phyloP scores from a whole-genome alignment of 169 alveolate species.

The Plasmodium relictum region DNA sequence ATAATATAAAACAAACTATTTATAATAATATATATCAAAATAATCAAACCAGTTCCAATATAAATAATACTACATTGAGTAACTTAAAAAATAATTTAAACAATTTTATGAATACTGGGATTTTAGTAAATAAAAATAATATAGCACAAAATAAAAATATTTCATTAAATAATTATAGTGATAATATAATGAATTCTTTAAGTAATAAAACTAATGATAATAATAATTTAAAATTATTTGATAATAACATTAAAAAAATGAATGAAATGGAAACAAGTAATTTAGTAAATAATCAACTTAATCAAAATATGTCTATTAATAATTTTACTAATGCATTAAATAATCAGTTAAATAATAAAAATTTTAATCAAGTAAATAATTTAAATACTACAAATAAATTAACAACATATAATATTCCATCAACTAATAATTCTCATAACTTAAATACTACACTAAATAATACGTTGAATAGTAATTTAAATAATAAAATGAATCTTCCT shows the following conservation, averaged over 20 bases:
- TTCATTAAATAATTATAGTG: not conserved
- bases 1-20: slow-evolving; percentile 20
- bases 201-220: not conserved
- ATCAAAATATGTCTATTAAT: slow-evolving; percentile 25
- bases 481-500: slow-evolving; percentile 2
- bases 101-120: slow-evolving; percentile 15
- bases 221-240: slow-evolving; percentile 13
- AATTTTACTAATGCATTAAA: slow-evolving; percentile 31
- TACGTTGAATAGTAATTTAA: not conserved
- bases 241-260: not conserved
- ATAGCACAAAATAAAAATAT: not conserved
- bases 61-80: not conserved
- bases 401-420: not conserved
- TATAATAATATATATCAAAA: slow-evolving; percentile 27
- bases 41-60: slow-evolving; percentile 7
- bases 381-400: not conserved
- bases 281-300: not conserved
- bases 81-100: slow-evolving; percentile 16
- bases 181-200: not conserved
- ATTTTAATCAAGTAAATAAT: not conserved
- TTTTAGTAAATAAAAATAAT: not conserved
- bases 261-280: slow-evolving; percentile 13
- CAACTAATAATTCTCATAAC: not conserved
- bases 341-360: slow-evolving; percentile 12
- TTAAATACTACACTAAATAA: not conserved